Evolutionary conservation across 495 filamentous ascomycete genomes (phyloP), one percentile per base, ranked within the genome.

Genomic region (Trichoderma reesei): DNA sequence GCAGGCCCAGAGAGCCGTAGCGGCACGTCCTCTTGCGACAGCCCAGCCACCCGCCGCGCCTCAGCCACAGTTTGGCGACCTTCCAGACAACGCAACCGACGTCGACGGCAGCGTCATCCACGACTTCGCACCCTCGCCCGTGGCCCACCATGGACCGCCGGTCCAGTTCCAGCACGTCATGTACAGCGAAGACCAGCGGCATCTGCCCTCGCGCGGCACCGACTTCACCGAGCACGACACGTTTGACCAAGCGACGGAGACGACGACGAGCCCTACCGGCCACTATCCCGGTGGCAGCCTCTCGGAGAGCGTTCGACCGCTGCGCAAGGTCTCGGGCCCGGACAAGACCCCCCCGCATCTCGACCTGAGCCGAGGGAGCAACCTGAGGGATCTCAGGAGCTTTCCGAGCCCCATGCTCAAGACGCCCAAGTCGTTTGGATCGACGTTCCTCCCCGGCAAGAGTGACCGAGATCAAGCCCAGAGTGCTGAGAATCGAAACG

Each of bases 1-100:
- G 60, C 94, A 98, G 74, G 92, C 91, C 61, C 95, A 98, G 72
- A 80, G 94, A 70, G 86, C 86, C 59, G 79, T 82, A 20, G 66
- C 74, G 13, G 72, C 79, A 41, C 75, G 78, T 9, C 63, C 33
- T 34, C n/a, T 72, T 9, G 74, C 74, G 13, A 70, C 72, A 65
- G 72, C 66, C 18, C 72, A 78, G 63, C 75, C 72, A 60, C 44
- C 44, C 2, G 44, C 75, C 48, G 63, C 71, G 65, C 59, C 69
- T 3, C 63, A 63, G 59, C 59, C 65, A 31, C 63, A 73, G 71
- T 65, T 68, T 70, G 34, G n/a, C 3, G 41, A 63, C 31, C 31
- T 59, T 5, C 46, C 54, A 41, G 77, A 80, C 62, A 72, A 74
- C 60, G 64, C 75, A 54, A 70, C 70, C 10, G 76, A 78, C 18